A percentile compares a stretch with the other conserved stretches of the same genome.
Conservation (phyloP, 2,329 filamentous ascomycete genomes). For the Trichothecium roseum region DNA sequence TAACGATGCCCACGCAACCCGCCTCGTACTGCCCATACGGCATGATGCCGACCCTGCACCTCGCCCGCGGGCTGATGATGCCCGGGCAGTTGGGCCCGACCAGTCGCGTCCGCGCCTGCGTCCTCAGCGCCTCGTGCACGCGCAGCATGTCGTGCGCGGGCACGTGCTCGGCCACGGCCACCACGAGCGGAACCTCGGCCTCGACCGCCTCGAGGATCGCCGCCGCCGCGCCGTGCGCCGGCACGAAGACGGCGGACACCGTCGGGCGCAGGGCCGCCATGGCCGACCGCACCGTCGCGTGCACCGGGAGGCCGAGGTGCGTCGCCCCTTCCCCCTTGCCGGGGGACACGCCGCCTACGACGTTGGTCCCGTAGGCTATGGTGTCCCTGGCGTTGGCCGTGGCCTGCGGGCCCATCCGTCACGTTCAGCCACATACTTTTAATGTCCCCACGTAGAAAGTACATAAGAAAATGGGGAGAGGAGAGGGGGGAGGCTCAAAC, state of each 20-base stretch:
- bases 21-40: constrained; percentile 30
- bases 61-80: constrained; percentile 59
- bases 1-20: constrained; percentile 63
- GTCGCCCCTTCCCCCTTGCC: constrained; percentile 18
- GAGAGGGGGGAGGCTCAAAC: constrained; percentile 2
- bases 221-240: constrained; percentile 52
- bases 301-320: constrained; percentile 25
- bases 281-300: constrained; percentile 22
- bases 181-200: constrained; percentile 66
- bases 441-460: no score
- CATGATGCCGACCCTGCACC: constrained; percentile 41
- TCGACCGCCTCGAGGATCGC: constrained; percentile 69
- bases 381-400: constrained; percentile 26
- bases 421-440: not conserved
- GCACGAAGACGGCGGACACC: constrained; percentile 65
- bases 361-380: constrained; percentile 24
- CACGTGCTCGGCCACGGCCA: constrained; percentile 72
- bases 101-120: constrained; percentile 60
- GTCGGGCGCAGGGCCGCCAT: constrained; percentile 37
- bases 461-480: no score
- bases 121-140: constrained; percentile 57
- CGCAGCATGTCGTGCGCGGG: constrained; percentile 69
- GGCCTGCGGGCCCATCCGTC: constrained; percentile 14
- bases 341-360: constrained; percentile 27
- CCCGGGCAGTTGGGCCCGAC: constrained; percentile 76